Evolutionary conservation across 371 early-diverging fungal genomes (phyloP), one percentile per base, ranked within the genome.

Genomic region (Rhizopus arrhizus): DNA sequence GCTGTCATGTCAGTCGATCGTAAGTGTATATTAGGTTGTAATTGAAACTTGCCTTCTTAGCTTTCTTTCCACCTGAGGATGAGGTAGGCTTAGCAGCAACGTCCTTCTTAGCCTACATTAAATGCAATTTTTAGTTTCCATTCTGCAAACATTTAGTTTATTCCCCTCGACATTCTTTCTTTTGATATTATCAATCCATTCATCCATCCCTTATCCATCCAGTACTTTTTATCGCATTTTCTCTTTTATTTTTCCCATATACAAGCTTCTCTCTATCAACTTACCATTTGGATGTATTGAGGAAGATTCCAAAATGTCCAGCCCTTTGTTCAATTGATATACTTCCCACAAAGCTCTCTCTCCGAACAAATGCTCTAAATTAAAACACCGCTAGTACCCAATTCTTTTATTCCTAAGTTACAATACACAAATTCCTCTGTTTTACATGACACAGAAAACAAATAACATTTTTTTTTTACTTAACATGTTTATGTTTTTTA

Each of bases 61-160:
- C 88, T 76, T 87, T 89, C 88, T 92, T 92, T 62, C 93, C 93
- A 81, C 93, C 91, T 67, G 88, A 83, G 57, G 88, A 83, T 66
- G 86, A 83, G 73, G 76, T 68, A 56, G 87, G 88, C 79, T 83
- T 85, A 65, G 88, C 83, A 74, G 84, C 89, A 68, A 81, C 84
- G 81, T 81, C 83, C 80, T 84, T 84, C 73, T 85, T 83, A 59
- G 85, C 85, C 85, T 87, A 70, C 61, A 22, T 22, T 22, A 22
- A 49, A 31, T 5, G 33, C 16, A 12, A 38, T 22, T 7, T 29
- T 48, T 11, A 38, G 40, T 13, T 5, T 9, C 16, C 5, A 22
- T 35, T 53, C 22, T 22, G 22, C 2, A 22, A 22, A 22, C 22
- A 22, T 22, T 22, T 22, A 22, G 22, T 22, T 22, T 22, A 22